Base-by-base conservation (phyloP, 768 basidiomycete genomes). In the Lentinus tigrinus region DNA sequence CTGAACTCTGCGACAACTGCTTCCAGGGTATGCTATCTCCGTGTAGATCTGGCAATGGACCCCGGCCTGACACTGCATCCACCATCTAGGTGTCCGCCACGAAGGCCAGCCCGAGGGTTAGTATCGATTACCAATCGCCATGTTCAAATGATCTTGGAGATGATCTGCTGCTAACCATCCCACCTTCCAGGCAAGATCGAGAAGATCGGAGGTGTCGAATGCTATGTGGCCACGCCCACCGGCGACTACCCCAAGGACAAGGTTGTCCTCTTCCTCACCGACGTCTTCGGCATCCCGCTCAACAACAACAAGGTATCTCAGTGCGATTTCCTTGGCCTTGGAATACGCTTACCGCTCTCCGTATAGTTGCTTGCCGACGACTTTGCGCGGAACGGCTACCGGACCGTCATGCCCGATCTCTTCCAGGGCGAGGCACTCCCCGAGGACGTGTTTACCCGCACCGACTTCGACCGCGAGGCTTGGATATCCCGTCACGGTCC, bases 221-320 rank as follows among this genome's bases (percentile, higher is more conserved):
- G 70, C 58, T 81, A 81, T 53, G 73, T 79, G 42, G 71, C 72
- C 19, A 75, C 75, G 0, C 78, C 79, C 21, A 63, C 66, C 5
- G 62, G 53, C 40, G 68, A 73, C 23, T 72, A 75, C 49, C 57
- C 71, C 27, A 72, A 72, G 60, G 69, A 73, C 42, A 73, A 73
- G 52, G 74, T 69, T 27, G 53, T 77, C 50, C 60, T 76, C 17
- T 76, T 75, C 66, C 65, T 80, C 38, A 65, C 73, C 47, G 79
- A 77, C 57, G 63, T 65, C 44, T 75, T 70, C 40, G 70, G 73
- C 11, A 43, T 71, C 24, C 46, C 47, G 4, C 54, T 70, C 9
- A 47, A 61, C 38, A 74, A 75, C 70, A 68, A 65, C 64, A 63
- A 68, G 61, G 65, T 66, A 37, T 58, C 37, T 5, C 27, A 10